A percentile compares a stretch with the other conserved stretches of the same genome.
Evolutionary conservation across 805 yeast species (phyloP).

Genomic region (Lipomyces spencermartinsiae): DNA sequence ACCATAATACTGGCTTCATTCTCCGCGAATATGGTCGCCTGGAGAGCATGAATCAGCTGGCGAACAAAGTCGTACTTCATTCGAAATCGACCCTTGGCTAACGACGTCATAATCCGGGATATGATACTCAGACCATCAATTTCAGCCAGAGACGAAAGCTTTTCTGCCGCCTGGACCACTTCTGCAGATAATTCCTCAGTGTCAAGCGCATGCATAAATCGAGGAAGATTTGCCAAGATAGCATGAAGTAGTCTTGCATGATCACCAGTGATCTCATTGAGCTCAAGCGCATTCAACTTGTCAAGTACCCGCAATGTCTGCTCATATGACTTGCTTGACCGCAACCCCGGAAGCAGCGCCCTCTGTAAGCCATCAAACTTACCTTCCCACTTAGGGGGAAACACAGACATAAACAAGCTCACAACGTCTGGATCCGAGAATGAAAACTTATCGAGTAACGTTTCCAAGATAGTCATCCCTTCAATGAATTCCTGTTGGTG

Average conservation of each 20-base stretch:
- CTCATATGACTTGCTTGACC: slow-evolving; percentile 82
- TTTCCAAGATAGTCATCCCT: slow-evolving; percentile 78
- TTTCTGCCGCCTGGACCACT: slow-evolving; percentile 58
- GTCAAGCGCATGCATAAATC: slow-evolving; percentile 83
- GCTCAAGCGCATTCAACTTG: slow-evolving; percentile 66
- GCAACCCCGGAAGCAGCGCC: slow-evolving; percentile 77
- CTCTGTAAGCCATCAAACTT: slow-evolving; percentile 86
- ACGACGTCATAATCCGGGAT: slow-evolving; percentile 74
- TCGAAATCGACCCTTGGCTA: slow-evolving; percentile 79
- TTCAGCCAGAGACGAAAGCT: slow-evolving; percentile 67
- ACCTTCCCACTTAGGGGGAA: slow-evolving; percentile 97
- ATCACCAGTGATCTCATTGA: slow-evolving; percentile 77
- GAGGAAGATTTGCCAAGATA: slow-evolving; percentile 77
- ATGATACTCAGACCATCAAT: slow-evolving; percentile 61
- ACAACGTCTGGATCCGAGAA: slow-evolving; percentile 85
- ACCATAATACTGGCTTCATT: slow-evolving; percentile 77
- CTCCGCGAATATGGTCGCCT: slow-evolving; percentile 70
- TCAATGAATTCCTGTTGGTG: slow-evolving; percentile 95
- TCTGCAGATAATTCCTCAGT: slow-evolving; percentile 58
- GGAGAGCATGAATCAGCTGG: slow-evolving; percentile 77
- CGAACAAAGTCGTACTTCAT: slow-evolving; percentile 87
- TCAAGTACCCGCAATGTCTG: slow-evolving; percentile 76
- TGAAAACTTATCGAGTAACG: slow-evolving; percentile 85
- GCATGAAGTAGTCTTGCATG: slow-evolving; percentile 73
- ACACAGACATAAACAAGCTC: slow-evolving; percentile 78